Base-by-base conservation (phyloP, 2,329 filamentous ascomycete species). In the Calonectria naviculata region DNA sequence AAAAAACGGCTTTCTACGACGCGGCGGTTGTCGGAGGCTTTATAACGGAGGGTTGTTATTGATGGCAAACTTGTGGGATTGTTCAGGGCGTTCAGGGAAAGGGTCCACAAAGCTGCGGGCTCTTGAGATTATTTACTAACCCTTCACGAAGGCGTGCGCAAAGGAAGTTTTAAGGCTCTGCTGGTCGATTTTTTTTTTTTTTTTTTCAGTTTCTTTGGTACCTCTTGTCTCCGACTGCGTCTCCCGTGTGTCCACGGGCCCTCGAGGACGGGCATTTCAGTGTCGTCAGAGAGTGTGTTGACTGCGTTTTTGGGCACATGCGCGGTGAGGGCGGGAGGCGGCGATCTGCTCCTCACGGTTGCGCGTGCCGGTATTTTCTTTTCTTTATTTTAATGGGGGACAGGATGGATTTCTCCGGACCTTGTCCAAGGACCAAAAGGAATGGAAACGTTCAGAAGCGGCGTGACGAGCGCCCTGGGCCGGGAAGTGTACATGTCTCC, bases 21-120 rank as follows among this genome's bases (percentile, higher is more conserved):
- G 61, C 66, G 67, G 31, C 31, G 65, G 44, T 34, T 65, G 69
- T 70, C 46, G 70, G 47, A 70, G 61, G 72, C 75, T 74, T 65
- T 78, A 72, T 62, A 58, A 44, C 21, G 74, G 31, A 42, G 56
- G 74, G 67, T 64, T 76, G 69, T 75, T 74, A 54, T 72, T 78
- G 76, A 78, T 73, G 76, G 78, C 69, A 77, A 72, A 77, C 70
- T 46, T 75, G 71, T 73, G 76, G 74, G 73, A 78, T 76, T 74
- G 73, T 76, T 76, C 60, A 67, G 74, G 76, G 76, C 76, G 76
- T 78, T 78, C 58, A 74, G 71, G 76, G 73, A 78, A 78, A 74
- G 74, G 68, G 75, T 69, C 73, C 71, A 75, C 76, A 75, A 75
- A 77, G 73, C 71, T 78, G 74, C 72, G 68, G 74, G 75, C 72